phyloP scores from a whole-genome alignment of 2,329 filamentous ascomycete genomes.

The Sporothrix pallida region DNA sequence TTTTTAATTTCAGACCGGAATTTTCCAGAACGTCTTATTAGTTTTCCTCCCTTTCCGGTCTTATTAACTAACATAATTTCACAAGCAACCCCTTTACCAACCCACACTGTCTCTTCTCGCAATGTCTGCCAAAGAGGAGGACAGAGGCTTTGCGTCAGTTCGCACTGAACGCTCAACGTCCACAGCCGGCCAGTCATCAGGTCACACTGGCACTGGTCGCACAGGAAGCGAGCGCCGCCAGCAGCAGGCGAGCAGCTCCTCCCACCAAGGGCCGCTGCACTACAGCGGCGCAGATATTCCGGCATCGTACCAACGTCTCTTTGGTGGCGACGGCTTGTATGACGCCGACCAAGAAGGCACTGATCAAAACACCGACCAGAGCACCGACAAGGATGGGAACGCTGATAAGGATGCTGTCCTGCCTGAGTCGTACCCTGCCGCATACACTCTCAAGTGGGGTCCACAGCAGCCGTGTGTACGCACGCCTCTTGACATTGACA shows the following conservation, averaged over 20 bases:
- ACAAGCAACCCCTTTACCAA: not conserved
- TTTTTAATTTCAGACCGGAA: not conserved
- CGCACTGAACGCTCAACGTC: constrained; percentile 8
- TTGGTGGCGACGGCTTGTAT: not conserved
- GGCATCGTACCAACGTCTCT: constrained; percentile 1
- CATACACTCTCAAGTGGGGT: constrained; percentile 30
- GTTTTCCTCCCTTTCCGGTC: not conserved
- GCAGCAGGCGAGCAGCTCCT: not conserved
- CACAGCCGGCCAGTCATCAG: not conserved
- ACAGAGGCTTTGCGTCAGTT: not conserved
- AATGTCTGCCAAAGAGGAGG: constrained; percentile 20
- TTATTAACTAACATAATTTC: not conserved
- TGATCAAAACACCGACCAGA: not conserved
- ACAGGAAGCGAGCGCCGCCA: not conserved
- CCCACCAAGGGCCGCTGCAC: not conserved
- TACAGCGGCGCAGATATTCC: not conserved
- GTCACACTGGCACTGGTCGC: not conserved
- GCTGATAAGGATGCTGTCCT: not conserved
- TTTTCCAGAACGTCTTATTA: not conserved
- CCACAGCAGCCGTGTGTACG: not conserved
- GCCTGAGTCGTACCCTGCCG: not conserved
- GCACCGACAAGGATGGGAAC: not conserved
- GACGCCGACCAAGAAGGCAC: not conserved
- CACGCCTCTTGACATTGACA: not conserved
- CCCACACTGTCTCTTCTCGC: not conserved